phyloP scores from a whole-genome alignment of 345 rosid genomes.

The Syzygium oleosum region DNA sequence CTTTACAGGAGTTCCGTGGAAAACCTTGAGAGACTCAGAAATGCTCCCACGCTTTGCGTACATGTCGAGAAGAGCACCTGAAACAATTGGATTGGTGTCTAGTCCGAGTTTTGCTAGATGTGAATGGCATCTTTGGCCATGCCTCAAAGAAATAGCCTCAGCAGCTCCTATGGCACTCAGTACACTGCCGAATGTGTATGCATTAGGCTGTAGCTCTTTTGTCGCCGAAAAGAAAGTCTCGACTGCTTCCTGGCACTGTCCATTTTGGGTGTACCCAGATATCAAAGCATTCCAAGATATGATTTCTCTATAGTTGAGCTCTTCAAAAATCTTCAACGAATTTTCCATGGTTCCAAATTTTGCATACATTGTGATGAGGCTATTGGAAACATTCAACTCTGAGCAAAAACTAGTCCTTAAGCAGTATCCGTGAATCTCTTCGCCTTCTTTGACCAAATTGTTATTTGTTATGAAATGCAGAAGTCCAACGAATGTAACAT shows the following conservation, averaged over 20 bases:
- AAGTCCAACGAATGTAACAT: slow-evolving; percentile 63
- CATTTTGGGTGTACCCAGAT: slow-evolving; percentile 73
- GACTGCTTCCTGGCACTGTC: slow-evolving; percentile 47
- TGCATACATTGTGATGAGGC: slow-evolving; percentile 85
- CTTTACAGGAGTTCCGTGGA: slow-evolving; percentile 36
- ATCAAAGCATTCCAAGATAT: slow-evolving; percentile 83
- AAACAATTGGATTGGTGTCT: slow-evolving; percentile 46
- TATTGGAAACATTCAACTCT: slow-evolving; percentile 47
- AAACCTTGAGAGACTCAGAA: slow-evolving; percentile 54
- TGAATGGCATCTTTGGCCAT: slow-evolving; percentile 74
- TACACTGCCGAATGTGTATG: slow-evolving; percentile 79
- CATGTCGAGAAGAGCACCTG: slow-evolving; percentile 86
- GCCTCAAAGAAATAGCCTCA: slow-evolving; percentile 63
- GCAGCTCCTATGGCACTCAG: slow-evolving; percentile 74
- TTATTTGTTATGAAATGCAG: slow-evolving; percentile 41
- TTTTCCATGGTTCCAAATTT: slow-evolving; percentile 50
- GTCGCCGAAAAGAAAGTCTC: slow-evolving; percentile 28
- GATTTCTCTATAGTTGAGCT: slow-evolving; percentile 40
- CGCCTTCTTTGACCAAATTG: slow-evolving; percentile 44
- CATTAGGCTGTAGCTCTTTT: slow-evolving; percentile 46
- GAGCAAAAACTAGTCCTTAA: slow-evolving; percentile 38
- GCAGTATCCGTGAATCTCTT: slow-evolving; percentile 55
- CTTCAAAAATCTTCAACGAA: slow-evolving; percentile 50
- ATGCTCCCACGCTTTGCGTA: slow-evolving; percentile 90
- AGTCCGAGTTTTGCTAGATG: slow-evolving; percentile 53